A percentile compares a stretch with the other conserved stretches of the same genome.
Evolutionary conservation across 2,329 filamentous ascomycete species (phyloP).

Genomic region (Pseudohalonectria lignicola): DNA sequence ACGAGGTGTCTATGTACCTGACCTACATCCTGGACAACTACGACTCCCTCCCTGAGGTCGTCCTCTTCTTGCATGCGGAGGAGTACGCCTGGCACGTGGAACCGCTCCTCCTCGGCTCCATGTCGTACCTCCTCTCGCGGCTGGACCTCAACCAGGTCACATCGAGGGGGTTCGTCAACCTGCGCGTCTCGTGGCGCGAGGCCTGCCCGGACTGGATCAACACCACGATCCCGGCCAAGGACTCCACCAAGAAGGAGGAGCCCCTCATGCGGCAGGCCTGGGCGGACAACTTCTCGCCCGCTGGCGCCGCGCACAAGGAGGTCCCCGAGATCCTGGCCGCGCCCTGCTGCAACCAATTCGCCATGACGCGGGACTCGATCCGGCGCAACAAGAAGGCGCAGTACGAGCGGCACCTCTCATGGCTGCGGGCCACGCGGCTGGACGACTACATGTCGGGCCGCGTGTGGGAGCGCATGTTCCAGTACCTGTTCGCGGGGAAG

Average conservation of each 20-base stretch:
- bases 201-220: conserved; percentile 44
- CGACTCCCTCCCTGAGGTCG: conserved; percentile 43
- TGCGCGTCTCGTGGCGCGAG: conserved; percentile 41
- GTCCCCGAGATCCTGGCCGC: conserved; percentile 18
- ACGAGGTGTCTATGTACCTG: conserved; percentile 52
- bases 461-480: conserved; percentile 23
- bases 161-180: conserved; percentile 40
- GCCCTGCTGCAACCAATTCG: conserved; percentile 24
- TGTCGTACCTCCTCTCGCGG: conserved; percentile 18
- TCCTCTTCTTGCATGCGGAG: conserved; percentile 51
- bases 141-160: conserved; percentile 25
- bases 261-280: conserved; percentile 17
- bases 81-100: conserved; percentile 28
- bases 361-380: conserved; percentile 18
- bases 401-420: conserved; percentile 17
- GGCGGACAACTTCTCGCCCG: conserved; percentile 14
- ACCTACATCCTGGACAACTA: conserved; percentile 53
- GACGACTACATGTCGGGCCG: conserved; percentile 19
- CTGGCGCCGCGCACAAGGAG: conserved; percentile 14
- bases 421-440: conserved; percentile 17
- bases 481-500: conserved; percentile 16
- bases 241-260: conserved; percentile 16
- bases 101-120: conserved; percentile 18
- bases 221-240: conserved; percentile 14
- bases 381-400: conserved; percentile 15